Evolutionary conservation across 1,284 basidiomycete genomes (phyloP), one percentile per base, ranked within the genome.

Genomic region (Trametes sp.): DNA sequence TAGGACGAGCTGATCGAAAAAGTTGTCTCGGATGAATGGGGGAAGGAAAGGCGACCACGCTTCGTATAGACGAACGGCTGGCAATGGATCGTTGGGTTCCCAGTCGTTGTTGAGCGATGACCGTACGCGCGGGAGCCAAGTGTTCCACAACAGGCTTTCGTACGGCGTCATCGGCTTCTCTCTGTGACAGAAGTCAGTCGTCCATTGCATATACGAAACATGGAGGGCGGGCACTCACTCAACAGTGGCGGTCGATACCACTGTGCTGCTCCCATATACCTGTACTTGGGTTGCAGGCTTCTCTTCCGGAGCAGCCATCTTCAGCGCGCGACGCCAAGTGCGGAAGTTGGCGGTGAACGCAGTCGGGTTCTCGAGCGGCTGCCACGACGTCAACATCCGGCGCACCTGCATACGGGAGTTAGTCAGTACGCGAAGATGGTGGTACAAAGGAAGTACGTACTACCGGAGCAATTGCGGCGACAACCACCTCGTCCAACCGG

Each of bases 111-210:
- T 98, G 75, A 98, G 87, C 10, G 87, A 84, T 0, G 93, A 92
- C 31, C 98, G 89, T n/a, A 99, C 89, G 76, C 87, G 92, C 0
- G 98, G 98, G 26, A 99, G 81, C 97, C 96, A 99, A 8, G 92
- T 81, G 65, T 92, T 93, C 96, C 97, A 99, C 19, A 99, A 78
- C 23, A 99, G 81, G 60, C 91, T 93, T 75, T 99, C 97, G 76
- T 94, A 99, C 0, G 98, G 91, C 6, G 96, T 96, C 98, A 99
- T 99, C 0, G 82, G 81, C 65, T 80, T 80, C 64, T 88, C 85
- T 50, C 85, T 84, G 65, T 36, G 36, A 46, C 21, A 0, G 5
- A 35, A 19, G 41, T 59, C 8, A 59, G 51, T 11, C 21, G 1
- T n/a, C n/a, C 13, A 6, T 26, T 2, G n/a, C n/a, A n/a, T n/a